These are phyloP conservation scores for Geotrichum reessii DNA, from an alignment of 1,139 yeast genomes.

Conservation along the genomic window DNA sequence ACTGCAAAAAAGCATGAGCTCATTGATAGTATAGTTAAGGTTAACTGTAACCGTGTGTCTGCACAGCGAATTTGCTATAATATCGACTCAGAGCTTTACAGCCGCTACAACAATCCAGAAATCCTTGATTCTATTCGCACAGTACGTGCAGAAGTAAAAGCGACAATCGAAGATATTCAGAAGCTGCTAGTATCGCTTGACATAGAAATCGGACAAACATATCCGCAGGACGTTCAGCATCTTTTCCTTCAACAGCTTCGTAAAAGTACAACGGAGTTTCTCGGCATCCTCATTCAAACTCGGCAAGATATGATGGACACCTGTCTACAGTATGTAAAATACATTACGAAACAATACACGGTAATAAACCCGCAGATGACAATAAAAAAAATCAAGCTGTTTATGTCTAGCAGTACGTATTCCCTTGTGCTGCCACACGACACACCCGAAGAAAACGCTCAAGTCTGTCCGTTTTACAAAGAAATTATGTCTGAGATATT, in stretches of 20 bases:
- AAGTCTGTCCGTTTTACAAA: neutral
- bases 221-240: neutral
- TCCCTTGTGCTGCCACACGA: neutral
- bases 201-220: neutral
- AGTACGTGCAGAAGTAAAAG: neutral
- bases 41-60: neutral
- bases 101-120: conserved; percentile 5
- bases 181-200: conserved; percentile 2
- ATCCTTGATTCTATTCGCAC: neutral
- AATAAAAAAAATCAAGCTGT: conserved; percentile 1
- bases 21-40: conserved; percentile 1
- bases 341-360: conserved; percentile 6
- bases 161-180: neutral
- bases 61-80: conserved; percentile 8
- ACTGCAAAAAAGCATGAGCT: neutral
- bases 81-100: conserved; percentile 1
- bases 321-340: conserved; percentile 8
- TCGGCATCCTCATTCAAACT: conserved; percentile 3
- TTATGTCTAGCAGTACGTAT: neutral
- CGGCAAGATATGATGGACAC: conserved; percentile 9
- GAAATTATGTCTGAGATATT: conserved; percentile 11
- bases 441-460: neutral
- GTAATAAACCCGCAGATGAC: conserved; percentile 9
- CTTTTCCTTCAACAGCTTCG: neutral
- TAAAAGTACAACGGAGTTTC: neutral